phyloP scores from a whole-genome alignment of 306 rosid genomes.

The Cicer cuneatum region DNA sequence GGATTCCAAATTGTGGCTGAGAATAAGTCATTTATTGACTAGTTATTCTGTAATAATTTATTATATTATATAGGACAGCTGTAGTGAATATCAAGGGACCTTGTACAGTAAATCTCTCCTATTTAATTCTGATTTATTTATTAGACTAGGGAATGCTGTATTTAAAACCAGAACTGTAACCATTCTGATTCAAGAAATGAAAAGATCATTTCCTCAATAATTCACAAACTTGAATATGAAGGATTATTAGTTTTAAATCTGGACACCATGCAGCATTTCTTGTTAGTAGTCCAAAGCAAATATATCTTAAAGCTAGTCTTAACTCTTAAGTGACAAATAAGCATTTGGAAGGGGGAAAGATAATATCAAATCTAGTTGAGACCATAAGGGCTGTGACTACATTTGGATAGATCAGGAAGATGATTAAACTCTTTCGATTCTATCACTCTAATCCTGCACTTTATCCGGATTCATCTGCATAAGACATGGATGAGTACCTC shows the following conservation, averaged over 20 bases:
- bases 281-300: background rate
- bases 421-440: background rate
- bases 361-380: background rate
- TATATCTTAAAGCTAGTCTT: background rate
- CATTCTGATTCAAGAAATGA: too few species aligned
- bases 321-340: background rate
- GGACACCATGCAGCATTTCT: constrained; percentile 27
- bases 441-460: background rate
- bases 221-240: constrained; percentile 6
- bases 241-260: constrained; percentile 2
- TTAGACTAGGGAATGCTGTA: too few species aligned
- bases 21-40: too few species aligned
- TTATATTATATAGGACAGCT: too few species aligned
- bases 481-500: background rate
- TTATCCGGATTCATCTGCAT: background rate
- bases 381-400: background rate
- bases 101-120: too few species aligned
- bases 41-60: too few species aligned
- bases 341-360: background rate
- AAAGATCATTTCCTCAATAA: too few species aligned
- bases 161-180: too few species aligned
- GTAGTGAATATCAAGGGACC: too few species aligned
- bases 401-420: background rate
- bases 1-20: too few species aligned
- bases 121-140: too few species aligned